Conservation (phyloP, 139 green algal genomes). For the Tetraselmis chui region DNA sequence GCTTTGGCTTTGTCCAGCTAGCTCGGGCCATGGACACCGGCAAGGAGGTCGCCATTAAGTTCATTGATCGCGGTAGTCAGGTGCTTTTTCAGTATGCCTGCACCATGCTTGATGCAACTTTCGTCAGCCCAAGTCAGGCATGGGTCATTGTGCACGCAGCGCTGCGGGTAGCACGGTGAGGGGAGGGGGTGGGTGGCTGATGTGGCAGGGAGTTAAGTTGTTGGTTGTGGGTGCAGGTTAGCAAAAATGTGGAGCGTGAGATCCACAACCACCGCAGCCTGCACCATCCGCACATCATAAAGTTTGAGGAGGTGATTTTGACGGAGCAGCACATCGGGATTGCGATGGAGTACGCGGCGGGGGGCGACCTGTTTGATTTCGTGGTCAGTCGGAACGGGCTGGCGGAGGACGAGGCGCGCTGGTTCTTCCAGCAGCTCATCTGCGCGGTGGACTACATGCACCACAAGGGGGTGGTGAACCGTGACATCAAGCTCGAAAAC, state of each 20-base stretch:
- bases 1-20: conserved; percentile 30
- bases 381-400: conserved; percentile 16
- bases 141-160: no score
- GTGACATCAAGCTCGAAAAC: conserved; percentile 85
- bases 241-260: conserved; percentile 25
- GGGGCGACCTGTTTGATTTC: conserved; percentile 10
- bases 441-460: conserved; percentile 61
- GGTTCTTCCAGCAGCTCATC: conserved; percentile 66
- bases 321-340: conserved; percentile 28
- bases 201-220: no score
- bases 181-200: no score
- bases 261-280: conserved; percentile 55
- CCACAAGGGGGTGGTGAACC: conserved; percentile 47
- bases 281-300: conserved; percentile 53
- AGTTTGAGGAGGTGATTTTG: conserved; percentile 38
- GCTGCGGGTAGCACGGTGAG: no score
- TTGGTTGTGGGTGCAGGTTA: background rate
- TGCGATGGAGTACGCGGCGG: conserved; percentile 24
- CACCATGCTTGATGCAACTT: no score
- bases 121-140: no score
- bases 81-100: no score
- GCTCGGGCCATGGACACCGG: conserved; percentile 24
- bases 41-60: conserved; percentile 40
- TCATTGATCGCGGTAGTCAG: conserved; percentile 21
- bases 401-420: conserved; percentile 50